Evolutionary conservation across 805 yeast species (phyloP).

Genomic region (Gaillardinia entomophila): DNA sequence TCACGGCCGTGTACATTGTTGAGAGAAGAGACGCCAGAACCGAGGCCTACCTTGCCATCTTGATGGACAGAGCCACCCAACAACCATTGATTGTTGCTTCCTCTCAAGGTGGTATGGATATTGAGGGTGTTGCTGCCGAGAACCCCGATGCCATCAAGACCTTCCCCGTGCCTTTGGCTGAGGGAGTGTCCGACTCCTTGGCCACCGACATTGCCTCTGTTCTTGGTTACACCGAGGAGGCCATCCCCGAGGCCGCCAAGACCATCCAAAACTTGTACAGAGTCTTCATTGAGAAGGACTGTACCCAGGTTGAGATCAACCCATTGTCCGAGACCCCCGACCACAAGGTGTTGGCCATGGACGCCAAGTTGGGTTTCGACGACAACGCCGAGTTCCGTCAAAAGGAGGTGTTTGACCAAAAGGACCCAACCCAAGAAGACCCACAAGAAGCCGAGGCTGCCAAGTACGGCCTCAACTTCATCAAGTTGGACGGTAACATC

Average conservation of each 20-base stretch:
- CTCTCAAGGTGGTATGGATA: constrained; percentile 99
- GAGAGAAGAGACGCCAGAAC: constrained; percentile 91
- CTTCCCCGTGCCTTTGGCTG: constrained; percentile 68
- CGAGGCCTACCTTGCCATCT: constrained; percentile 92
- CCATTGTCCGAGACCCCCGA: constrained; percentile 93
- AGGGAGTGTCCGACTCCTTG: constrained; percentile 73
- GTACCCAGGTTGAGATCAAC: constrained; percentile 98
- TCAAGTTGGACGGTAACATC: constrained; percentile 96
- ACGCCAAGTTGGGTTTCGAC: constrained; percentile 97
- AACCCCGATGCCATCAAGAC: constrained; percentile 90
- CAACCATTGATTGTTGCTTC: constrained; percentile 93
- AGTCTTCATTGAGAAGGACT: constrained; percentile 86
- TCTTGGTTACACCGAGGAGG: constrained; percentile 75
- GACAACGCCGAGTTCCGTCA: constrained; percentile 96
- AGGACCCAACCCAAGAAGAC: constrained; percentile 97
- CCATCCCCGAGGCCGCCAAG: constrained; percentile 81
- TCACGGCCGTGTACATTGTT: constrained; percentile 92
- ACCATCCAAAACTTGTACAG: constrained; percentile 81
- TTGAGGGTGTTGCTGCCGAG: constrained; percentile 93
- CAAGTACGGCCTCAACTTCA: constrained; percentile 86
- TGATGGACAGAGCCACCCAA: constrained; percentile 90
- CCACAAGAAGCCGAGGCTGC: constrained; percentile 94
- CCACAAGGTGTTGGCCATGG: constrained; percentile 93
- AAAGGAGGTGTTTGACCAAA: constrained; percentile 90
- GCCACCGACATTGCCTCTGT: constrained; percentile 74